Evolutionary conservation across 1,284 basidiomycete species (phyloP).

Genomic region (Peniophora sp.): DNA sequence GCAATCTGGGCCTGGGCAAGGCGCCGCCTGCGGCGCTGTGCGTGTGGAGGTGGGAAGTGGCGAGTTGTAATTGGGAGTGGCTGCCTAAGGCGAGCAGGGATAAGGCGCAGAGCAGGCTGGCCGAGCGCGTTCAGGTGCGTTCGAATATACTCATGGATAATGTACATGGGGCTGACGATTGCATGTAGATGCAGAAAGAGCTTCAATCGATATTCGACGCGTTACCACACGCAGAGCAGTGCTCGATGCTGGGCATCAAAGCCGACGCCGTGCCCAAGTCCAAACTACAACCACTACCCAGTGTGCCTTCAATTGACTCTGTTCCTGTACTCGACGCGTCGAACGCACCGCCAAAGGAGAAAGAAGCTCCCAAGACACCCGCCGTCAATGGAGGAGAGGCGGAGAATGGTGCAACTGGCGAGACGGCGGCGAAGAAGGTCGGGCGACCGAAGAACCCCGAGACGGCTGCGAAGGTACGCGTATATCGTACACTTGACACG

Average conservation of each 20-base stretch:
- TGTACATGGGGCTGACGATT: slow-evolving; percentile 1
- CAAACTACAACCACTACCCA: slow-evolving; percentile 6
- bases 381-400: slow-evolving; percentile 8
- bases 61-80: slow-evolving; percentile 47
- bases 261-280: slow-evolving; percentile 1
- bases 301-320: slow-evolving; percentile 9
- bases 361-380: neutral
- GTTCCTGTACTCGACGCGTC: neutral
- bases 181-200: slow-evolving; percentile 49
- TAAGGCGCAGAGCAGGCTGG: slow-evolving; percentile 52
- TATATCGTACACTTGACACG: neutral
- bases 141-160: slow-evolving; percentile 2
- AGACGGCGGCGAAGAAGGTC: slow-evolving; percentile 11
- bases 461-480: slow-evolving; percentile 50
- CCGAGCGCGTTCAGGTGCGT: slow-evolving; percentile 61
- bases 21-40: slow-evolving; percentile 54
- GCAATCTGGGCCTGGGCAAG: slow-evolving; percentile 23
- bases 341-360: slow-evolving; percentile 5
- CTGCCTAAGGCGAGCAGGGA: slow-evolving; percentile 65
- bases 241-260: slow-evolving; percentile 37
- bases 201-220: slow-evolving; percentile 45
- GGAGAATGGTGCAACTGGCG: slow-evolving; percentile 20
- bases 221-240: slow-evolving; percentile 47
- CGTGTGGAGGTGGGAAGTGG: slow-evolving; percentile 88
- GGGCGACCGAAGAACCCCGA: slow-evolving; percentile 51